phyloP scores from a whole-genome alignment of 208 protist species.

The Hexamita inflata region DNA sequence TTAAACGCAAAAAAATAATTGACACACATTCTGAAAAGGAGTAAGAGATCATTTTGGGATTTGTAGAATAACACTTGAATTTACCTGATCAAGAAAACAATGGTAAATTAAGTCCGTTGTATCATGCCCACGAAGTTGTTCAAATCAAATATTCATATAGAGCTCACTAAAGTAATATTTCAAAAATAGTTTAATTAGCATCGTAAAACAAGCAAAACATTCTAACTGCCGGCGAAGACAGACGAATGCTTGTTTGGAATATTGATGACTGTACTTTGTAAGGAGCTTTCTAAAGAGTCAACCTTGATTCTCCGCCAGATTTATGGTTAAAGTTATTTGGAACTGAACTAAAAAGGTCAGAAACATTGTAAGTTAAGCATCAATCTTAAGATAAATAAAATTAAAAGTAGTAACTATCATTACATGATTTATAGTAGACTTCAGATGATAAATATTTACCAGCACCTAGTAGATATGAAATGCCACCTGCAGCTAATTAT shows the following conservation, averaged over 20 bases:
- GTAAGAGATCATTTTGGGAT: too few relatives aligned
- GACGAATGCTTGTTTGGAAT: background rate
- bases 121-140: too few relatives aligned
- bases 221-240: background rate
- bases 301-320: conserved; percentile 4
- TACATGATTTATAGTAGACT: background rate
- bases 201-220: background rate
- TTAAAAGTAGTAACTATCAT: background rate
- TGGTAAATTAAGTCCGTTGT: background rate
- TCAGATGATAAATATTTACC: background rate
- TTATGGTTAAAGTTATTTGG: background rate
- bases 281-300: background rate
- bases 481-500: background rate
- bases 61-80: background rate
- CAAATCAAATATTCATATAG: background rate
- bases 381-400: too few relatives aligned
- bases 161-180: too few relatives aligned
- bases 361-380: too few relatives aligned
- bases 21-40: too few relatives aligned
- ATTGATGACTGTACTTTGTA: background rate
- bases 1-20: too few relatives aligned
- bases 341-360: too few relatives aligned
- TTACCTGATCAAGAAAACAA: background rate
- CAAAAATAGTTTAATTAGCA: background rate
- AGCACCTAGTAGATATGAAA: background rate